Base-by-base conservation (phyloP, 768 basidiomycete genomes). In the Lentinus brumalis region DNA sequence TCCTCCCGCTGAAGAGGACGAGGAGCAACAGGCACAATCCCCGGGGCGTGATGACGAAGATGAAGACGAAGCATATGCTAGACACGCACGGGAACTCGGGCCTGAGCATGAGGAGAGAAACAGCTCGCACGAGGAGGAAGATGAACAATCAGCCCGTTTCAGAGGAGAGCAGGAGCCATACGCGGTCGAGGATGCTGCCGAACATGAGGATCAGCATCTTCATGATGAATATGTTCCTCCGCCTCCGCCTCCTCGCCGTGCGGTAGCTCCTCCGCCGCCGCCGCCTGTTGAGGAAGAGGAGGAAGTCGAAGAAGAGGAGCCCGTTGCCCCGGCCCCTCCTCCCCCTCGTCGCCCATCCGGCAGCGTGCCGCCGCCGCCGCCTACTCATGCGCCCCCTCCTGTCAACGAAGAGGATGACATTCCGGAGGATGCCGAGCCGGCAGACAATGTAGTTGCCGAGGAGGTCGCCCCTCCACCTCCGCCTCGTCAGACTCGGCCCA, bases 191-290 rank as follows among this genome's bases (percentile, higher is more conserved):
- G 35, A 51, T 4, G 46, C 50, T 10, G 46, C 50, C 10, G 32
- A 31, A 32, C 16, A 39, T 6, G 45, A 46, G 44, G 21, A 50
- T 10, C 15, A 44, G n/a, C n/a, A 35, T 7, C 40, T 4, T 11
- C 31, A 30, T 11, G 56, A 58, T 1, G 45, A 52, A 7, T 39
- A 40, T 14, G 44, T 47, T 31, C 55, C 61, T 9, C 65, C 59
- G 7, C 63, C 61, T 3, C 63, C 63, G 4, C 67, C 67, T n/a
- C 54, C 62, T 21, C 54, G 60, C 10, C 66, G 63, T 11, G 41
- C 62, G 5, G 39, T 61, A 1, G 56, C 50, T 18, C 49, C 47
- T 11, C 49, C 47, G 1, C 47, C 57, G 26, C 50, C 41, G 21
- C 35, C 41, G 18, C 29, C 30, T 11, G 50, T 40, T 31, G 42